Evolutionary conservation across 176 grass and related monocot species (phyloP), one percentile per base, ranked within the genome.

Genomic region (Aegilops umbellulata): DNA sequence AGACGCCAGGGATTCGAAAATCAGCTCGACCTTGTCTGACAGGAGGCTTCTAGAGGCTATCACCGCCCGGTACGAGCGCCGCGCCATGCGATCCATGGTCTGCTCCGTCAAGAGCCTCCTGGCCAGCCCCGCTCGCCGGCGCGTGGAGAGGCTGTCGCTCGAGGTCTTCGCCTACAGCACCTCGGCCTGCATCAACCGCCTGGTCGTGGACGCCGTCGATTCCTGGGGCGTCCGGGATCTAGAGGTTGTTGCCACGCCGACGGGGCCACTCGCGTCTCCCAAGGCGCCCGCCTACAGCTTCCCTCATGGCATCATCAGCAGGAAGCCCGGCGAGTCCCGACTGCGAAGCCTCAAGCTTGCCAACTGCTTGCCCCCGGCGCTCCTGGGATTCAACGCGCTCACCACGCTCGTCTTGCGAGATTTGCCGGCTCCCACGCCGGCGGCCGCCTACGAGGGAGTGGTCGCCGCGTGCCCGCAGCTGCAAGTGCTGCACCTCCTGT

Each of bases 391-490:
- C 57, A n/a, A 26, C 10, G 8, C 53, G 20, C 85, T 86, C 9
- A 70, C 22, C 19, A 80, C 4, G 27, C 76, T 86, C 25, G 55
- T 80, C 77, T 62, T 86, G 38, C 29, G 63, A 74, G 58, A 73
- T 31, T 44, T 44, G 42, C 6, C 74, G 12, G 42, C 4, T 13
- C 41, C 58, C n/a, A 74, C 69, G 17, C 68, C 78, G 10, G 17
- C 22, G 0, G 5, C 85, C 19, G 19, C 68, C 55, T 74, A 65
- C 42, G 57, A 65, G 20, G 38, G 9, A 27, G 36, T 53, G 29
- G 47, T 81, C 15, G 47, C 58, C 22, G 31, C 31, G 60, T 87
- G 85, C 85, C 85, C 29, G 4, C 85, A 81, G 68, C 30, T 87
- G 58, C 77, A 74, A 49, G 68, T 57, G 44, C 55, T 87, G 24